Evolutionary conservation across 2,329 filamentous ascomycete species (phyloP), one percentile per base, ranked within the genome.

Genomic region (Paecilomyces formosus): DNA sequence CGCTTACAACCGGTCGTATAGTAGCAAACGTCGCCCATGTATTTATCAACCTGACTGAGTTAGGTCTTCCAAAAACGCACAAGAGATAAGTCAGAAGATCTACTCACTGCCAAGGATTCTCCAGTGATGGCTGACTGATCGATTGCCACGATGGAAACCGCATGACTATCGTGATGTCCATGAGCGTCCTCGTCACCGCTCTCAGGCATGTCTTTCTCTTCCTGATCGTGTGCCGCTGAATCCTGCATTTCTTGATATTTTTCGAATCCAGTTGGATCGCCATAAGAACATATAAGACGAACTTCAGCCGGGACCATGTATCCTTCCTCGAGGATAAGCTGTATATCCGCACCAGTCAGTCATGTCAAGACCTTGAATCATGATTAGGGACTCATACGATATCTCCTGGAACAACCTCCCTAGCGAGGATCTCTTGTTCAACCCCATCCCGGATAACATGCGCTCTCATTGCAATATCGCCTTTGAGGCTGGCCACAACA

Each of bases 1-100:
- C 87, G 86, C 81, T 89, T 89, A 79, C 87, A 89, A 65, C 87
- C 87, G 62, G 87, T 89, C 55, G 87, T 89, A 78, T 89, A 89
- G 80, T 87, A 89, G 69, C 86, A 79, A 58, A 82, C 78, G 69
- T 89, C 87, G 61, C 85, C 85, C 82, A 90, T 87, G 77, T 86
- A 62, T 59, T 62, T 62, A 57, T 62, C 61, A 28, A 62, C 54
- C 54, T 55, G 21, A 21, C 12, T n/a, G 28, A 52, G 15, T 24
- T 26, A 24, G 26, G n/a, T 31, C 24, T 15, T 54, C 12, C 53
- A 22, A 22, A 8, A 52, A 2, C 2, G 11, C 11, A 21, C 21
- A 28, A 15, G 21, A 21, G 18, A 21, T 2, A 18, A 8, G 1
- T 24, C 3, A 26, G 50, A 24, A 21, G 6, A 28, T 13, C 22